A percentile compares a stretch with the other conserved stretches of the same genome.
phyloP scores from a whole-genome alignment of 306 rosid genomes.

The Medicago arabica region DNA sequence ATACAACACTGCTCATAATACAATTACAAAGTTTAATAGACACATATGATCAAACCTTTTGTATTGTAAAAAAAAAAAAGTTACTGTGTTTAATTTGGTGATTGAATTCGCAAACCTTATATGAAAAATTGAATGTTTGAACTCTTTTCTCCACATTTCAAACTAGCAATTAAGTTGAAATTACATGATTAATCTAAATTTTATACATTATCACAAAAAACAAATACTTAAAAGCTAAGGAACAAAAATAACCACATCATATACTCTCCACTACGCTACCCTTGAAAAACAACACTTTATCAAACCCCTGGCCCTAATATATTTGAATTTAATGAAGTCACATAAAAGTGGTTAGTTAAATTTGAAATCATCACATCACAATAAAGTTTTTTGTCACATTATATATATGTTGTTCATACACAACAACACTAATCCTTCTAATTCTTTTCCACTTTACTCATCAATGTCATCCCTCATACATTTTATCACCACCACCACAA shows the following conservation, averaged over 20 bases:
- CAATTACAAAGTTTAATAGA: too few species aligned
- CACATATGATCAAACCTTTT: too few species aligned
- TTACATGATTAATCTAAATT: not conserved
- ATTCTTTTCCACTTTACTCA: not conserved
- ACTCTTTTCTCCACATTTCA: too few species aligned
- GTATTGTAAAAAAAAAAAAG: too few species aligned
- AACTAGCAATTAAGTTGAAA: too few species aligned
- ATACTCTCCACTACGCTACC: not conserved
- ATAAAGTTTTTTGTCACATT: not conserved
- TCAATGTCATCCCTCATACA: conserved; percentile 40
- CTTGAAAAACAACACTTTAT: not conserved
- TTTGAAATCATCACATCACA: conserved; percentile 12
- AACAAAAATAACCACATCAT: conserved; percentile 4
- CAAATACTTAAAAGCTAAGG: conserved; percentile 30
- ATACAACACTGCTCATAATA: too few species aligned
- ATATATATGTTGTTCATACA: not conserved
- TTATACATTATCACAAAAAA: not conserved
- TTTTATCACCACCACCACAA: conserved; percentile 1
- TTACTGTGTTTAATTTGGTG: too few species aligned
- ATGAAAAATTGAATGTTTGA: too few species aligned
- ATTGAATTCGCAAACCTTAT: too few species aligned
- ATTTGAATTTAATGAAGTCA: not conserved
- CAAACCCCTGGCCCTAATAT: not conserved
- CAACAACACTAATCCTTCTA: not conserved
- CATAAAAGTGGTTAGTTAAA: not conserved